These are phyloP conservation scores for Cordyceps militaris DNA, from an alignment of 2,329 filamentous ascomycete genomes.

Conservation along the genomic window DNA sequence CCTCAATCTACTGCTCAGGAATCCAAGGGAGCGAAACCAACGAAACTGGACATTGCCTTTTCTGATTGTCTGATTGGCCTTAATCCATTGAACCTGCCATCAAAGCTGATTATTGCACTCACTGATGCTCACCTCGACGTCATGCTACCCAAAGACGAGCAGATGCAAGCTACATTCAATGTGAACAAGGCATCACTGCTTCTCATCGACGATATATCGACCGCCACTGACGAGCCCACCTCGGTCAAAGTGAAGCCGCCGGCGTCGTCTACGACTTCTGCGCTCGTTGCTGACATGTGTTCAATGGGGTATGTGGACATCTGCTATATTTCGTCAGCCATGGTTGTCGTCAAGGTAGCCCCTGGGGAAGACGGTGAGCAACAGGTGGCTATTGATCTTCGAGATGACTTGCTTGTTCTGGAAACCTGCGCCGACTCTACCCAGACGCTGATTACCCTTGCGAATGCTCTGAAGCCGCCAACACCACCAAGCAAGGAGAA, in stretches of 20 bases:
- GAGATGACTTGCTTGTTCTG: conserved; percentile 78
- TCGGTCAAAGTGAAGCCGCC: conserved; percentile 19
- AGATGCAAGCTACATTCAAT: conserved; percentile 57
- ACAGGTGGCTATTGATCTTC: conserved; percentile 70
- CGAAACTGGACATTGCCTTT: conserved; percentile 67
- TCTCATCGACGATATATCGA: conserved; percentile 66
- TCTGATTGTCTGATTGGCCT: conserved; percentile 77
- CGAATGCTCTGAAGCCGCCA: conserved; percentile 76
- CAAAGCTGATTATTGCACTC: conserved; percentile 72
- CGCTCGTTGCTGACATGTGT: conserved; percentile 50
- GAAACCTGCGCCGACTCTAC: conserved; percentile 97
- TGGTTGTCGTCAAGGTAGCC: conserved; percentile 55
- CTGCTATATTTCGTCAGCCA: conserved; percentile 78
- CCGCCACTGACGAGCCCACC: conserved; percentile 14
- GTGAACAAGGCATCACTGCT: conserved; percentile 77
- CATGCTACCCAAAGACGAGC: conserved; percentile 56
- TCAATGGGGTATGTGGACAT: conserved; percentile 75
- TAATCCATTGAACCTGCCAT: conserved; percentile 67
- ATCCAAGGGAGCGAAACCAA: conserved; percentile 42
- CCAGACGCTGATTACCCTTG: conserved; percentile 74
- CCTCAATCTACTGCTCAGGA: conserved; percentile 21
- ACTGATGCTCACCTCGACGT: conserved; percentile 70
- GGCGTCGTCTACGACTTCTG: conserved; percentile 32
- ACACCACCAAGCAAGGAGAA: conserved; percentile 72
- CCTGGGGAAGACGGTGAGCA: conserved; percentile 50